phyloP scores from a whole-genome alignment of 306 rosid species.

The Albizia julibrissin region DNA sequence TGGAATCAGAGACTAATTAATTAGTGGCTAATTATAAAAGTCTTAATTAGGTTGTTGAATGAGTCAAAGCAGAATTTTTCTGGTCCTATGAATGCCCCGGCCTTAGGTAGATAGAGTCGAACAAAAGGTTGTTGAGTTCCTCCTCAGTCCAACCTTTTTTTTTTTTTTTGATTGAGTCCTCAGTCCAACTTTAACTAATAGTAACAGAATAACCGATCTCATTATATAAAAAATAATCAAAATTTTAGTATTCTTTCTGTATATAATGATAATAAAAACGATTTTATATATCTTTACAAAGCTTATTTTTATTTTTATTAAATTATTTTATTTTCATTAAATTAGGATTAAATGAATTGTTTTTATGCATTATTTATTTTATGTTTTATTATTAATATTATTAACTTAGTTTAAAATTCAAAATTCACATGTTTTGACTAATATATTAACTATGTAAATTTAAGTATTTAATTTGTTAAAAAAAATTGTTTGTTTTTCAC shows the following conservation, averaged over 20 bases:
- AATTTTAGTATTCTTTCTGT: background rate
- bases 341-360: background rate
- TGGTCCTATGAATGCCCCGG: constrained; percentile 5
- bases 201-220: background rate
- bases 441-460: background rate
- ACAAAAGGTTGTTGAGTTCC: background rate
- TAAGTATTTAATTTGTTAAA: background rate
- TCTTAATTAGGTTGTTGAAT: background rate
- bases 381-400: background rate
- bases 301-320: background rate
- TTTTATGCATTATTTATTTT: background rate
- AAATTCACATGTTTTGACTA: background rate
- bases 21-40: background rate
- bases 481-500: background rate
- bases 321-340: background rate
- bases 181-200: background rate
- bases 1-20: background rate
- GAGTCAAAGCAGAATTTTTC: constrained; percentile 32
- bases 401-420: background rate
- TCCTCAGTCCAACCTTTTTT: background rate
- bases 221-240: too few species aligned
- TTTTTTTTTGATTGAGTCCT: too few species aligned
- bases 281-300: background rate
- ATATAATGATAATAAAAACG: background rate
- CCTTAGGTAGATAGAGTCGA: background rate